Evolutionary conservation across 805 yeast genomes (phyloP).

Genomic region (Candida insectalens): DNA sequence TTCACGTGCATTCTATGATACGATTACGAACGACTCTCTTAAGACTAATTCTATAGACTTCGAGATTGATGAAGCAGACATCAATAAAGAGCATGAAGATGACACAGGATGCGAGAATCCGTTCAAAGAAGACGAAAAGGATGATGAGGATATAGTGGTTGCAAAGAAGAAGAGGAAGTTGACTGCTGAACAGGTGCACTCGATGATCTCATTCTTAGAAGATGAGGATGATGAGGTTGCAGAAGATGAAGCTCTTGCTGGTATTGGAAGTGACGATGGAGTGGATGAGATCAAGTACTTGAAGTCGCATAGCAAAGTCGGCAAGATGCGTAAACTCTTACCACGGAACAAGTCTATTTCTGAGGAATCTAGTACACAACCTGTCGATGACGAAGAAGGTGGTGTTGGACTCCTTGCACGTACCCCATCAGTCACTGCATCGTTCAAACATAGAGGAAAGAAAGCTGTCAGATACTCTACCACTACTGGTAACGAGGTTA

Average conservation of each 20-base stretch:
- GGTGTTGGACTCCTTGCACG: constrained; percentile 17
- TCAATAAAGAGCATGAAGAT: constrained; percentile 13
- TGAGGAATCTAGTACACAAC: constrained; percentile 14
- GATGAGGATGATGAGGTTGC: constrained; percentile 15
- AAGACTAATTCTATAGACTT: constrained; percentile 10
- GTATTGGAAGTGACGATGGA: constrained; percentile 24
- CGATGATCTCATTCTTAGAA: constrained; percentile 18
- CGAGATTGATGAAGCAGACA: constrained; percentile 16
- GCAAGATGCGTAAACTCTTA: constrained; percentile 45
- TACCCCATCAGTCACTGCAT: constrained; percentile 19
- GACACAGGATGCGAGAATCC: constrained; percentile 10
- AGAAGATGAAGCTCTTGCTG: constrained; percentile 23
- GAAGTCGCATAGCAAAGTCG: constrained; percentile 27
- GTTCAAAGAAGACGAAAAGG: constrained; percentile 13
- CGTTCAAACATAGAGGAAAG: constrained; percentile 13
- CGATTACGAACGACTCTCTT: constrained; percentile 35
- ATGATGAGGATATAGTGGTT: constrained; percentile 17
- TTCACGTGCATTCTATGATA: constrained; percentile 57
- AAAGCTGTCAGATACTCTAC: constrained; percentile 12
- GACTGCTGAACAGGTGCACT: constrained; percentile 16
- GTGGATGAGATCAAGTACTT: constrained; percentile 27
- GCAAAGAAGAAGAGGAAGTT: constrained; percentile 25
- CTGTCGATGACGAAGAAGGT: constrained; percentile 5
- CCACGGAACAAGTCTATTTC: constrained; percentile 13
- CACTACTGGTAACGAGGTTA: constrained; percentile 16